Conservation (phyloP, 306 rosid species). For the Cicer judaicum region DNA sequence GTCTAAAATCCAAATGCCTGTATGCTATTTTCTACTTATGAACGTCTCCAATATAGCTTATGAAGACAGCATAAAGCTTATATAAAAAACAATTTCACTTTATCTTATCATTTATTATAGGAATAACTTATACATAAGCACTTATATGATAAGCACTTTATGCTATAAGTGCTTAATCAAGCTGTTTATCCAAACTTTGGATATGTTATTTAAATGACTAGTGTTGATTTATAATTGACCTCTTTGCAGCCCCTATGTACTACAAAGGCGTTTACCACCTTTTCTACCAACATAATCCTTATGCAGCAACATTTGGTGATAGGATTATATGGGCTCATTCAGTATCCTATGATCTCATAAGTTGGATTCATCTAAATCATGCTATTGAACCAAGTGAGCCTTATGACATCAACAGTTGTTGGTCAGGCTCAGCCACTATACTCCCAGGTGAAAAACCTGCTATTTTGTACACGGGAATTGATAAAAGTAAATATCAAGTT, state of each 20-base stretch:
- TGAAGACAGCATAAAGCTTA: too few species aligned
- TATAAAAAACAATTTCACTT: too few species aligned
- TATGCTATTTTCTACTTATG: too few species aligned
- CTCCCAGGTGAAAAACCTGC: slow-evolving; percentile 51
- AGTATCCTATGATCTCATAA: slow-evolving; percentile 61
- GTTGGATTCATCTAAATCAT: slow-evolving; percentile 58
- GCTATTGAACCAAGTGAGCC: slow-evolving; percentile 57
- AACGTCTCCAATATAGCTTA: too few species aligned
- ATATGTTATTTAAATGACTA: background rate
- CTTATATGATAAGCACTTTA: too few species aligned
- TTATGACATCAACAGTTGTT: slow-evolving; percentile 62
- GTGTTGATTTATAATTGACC: slow-evolving; percentile 7
- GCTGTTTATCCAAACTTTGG: too few species aligned
- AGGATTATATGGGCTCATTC: slow-evolving; percentile 69
- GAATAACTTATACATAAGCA: too few species aligned
- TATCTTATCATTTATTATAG: too few species aligned
- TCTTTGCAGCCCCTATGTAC: slow-evolving; percentile 58
- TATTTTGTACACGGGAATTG: slow-evolving; percentile 62
- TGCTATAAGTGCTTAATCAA: too few species aligned
- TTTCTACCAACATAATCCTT: slow-evolving; percentile 65
- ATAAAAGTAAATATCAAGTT: slow-evolving; percentile 48
- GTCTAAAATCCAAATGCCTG: too few species aligned
- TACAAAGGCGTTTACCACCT: slow-evolving; percentile 64
- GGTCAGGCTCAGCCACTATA: slow-evolving; percentile 68
- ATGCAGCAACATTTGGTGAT: slow-evolving; percentile 57